Evolutionary conservation across 2,329 filamentous ascomycete genomes (phyloP).

Genomic region (Sporothrix globosa): DNA sequence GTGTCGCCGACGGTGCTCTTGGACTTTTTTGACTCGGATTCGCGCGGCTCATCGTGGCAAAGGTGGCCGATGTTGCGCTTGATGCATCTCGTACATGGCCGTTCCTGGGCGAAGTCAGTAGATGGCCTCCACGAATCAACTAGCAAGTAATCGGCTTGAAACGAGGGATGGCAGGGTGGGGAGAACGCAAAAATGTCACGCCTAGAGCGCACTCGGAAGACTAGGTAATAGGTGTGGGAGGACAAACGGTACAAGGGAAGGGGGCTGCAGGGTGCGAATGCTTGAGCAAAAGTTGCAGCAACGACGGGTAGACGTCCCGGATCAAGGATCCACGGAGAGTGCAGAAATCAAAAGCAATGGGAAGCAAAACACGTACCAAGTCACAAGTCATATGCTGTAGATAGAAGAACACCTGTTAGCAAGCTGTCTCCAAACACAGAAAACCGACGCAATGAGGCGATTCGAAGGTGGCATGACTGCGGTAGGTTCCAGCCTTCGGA

Average conservation of each 20-base stretch:
- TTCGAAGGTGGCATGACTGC: not conserved
- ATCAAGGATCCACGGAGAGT: not conserved
- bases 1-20: conserved; percentile 65
- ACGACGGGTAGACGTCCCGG: not conserved
- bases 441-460: conserved; percentile 23
- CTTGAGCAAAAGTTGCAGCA: conserved; percentile 22
- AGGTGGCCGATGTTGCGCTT: conserved; percentile 98
- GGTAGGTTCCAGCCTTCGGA: not conserved
- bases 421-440: conserved; percentile 30
- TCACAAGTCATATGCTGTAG: conserved; percentile 87
- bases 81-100: conserved; percentile 95
- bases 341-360: not conserved
- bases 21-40: conserved; percentile 76
- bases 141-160: not conserved
- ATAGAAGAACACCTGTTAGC: conserved; percentile 35
- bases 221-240: conserved; percentile 32
- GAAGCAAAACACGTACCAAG: conserved; percentile 66
- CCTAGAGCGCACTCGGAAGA: not conserved
- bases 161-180: not conserved
- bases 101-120: conserved; percentile 63
- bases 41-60: conserved; percentile 95
- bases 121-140: conserved; percentile 28
- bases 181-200: conserved; percentile 39
- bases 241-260: conserved; percentile 28
- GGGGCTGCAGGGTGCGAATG: conserved; percentile 9